Conservation (phyloP, 805 yeast species). For the Cyberlindnera americana region DNA sequence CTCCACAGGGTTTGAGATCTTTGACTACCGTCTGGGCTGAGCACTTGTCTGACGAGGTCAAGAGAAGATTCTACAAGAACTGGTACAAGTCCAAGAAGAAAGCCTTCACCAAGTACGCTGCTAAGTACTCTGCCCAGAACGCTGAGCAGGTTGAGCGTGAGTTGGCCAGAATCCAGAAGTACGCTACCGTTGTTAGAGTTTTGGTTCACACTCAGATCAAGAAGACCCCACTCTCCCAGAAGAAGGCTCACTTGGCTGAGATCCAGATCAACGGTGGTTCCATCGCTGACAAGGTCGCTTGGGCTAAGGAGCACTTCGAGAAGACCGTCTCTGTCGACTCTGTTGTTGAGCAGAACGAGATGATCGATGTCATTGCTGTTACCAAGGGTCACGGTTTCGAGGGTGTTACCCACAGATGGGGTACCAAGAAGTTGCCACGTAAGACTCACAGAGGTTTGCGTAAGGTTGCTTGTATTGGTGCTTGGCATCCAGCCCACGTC, state of each 20-base stretch:
- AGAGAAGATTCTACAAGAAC: conserved; percentile 99
- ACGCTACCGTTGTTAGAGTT: conserved; percentile 98
- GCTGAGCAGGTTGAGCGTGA: conserved; percentile 89
- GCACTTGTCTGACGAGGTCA: conserved; percentile 98
- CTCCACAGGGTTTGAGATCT: conserved; percentile 99
- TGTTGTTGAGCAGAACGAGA: conserved; percentile 98
- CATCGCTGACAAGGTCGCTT: conserved; percentile 92
- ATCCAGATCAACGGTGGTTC: conserved; percentile 99
- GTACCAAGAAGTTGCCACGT: conserved; percentile 99
- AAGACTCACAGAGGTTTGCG: conserved; percentile 99
- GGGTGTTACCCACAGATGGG: conserved; percentile 99
- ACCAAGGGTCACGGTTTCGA: conserved; percentile 99
- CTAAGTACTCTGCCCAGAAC: conserved; percentile 90
- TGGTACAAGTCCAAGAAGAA: conserved; percentile 99
- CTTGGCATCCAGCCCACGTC: conserved; percentile 99
- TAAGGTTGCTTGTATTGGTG: conserved; percentile 99
- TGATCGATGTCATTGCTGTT: conserved; percentile 97
- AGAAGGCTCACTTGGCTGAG: conserved; percentile 99
- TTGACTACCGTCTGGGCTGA: conserved; percentile 99
- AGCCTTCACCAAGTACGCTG: conserved; percentile 99
- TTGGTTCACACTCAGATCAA: conserved; percentile 99
- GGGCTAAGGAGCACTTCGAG: conserved; percentile 99
- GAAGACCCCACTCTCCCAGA: conserved; percentile 98
- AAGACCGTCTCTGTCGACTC: conserved; percentile 95
- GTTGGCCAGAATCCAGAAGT: conserved; percentile 97